Base-by-base conservation (phyloP, 352 stramenopile genomes). In the Phytophthora pisi region DNA sequence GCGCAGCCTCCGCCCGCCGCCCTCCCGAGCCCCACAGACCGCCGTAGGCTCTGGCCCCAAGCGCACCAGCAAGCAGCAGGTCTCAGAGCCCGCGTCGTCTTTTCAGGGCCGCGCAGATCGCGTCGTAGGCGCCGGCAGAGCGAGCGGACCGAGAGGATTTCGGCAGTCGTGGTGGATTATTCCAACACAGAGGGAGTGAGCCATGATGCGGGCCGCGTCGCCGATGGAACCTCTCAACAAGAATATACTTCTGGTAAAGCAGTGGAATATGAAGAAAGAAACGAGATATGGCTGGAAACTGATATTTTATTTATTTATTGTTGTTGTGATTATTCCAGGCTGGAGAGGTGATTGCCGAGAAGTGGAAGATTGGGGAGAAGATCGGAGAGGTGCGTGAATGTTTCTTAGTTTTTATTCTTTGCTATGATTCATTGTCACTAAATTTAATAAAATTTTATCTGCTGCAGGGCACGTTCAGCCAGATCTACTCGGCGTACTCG, bases 401-500 rank as follows among this genome's bases (percentile, higher is more conserved):
- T n/a, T 11, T 52, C 34, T 61, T 47, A 18, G 42, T 23, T 46
- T 49, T 60, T 43, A 31, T 45, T 54, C 10, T 28, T 28, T 28
- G 26, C 3, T 28, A 28, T 28, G 26, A 28, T 28, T 28, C 26
- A 28, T 20, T 20, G 0, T 20, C 20, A 20, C 20, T 20, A 20
- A 20, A 20, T 20, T 20, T 20, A 20, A 20, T 20, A 1, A 20
- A 20, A 20, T 20, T 20, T 20, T 20, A 20, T 20, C 20, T 20
- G 20, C 26, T 57, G 24, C 31, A 91, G 79, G 89, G 89, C 23
- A 96, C 89, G 5, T 96, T 96, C 60, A 96, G 89, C 55, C 87
- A 96, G 70, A 96, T 96, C 57, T 96, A 95, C 71, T 89, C 88
- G 68, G 89, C 89, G 34, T 93, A 90, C 43, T 88, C 84, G 46